Base-by-base conservation (phyloP, 306 rosid species). In the Bauhinia variegata region DNA sequence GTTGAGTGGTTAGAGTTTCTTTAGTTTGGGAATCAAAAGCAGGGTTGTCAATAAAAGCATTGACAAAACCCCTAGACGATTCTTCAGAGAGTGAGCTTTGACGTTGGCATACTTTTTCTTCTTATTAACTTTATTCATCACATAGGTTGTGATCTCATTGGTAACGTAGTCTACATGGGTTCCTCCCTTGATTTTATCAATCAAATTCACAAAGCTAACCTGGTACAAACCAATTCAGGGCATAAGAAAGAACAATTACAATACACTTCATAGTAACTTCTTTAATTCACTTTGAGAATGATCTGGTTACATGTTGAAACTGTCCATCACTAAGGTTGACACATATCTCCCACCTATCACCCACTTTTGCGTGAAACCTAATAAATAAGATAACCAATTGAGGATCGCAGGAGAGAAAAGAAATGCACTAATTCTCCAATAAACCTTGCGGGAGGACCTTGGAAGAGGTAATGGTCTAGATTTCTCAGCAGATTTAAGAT, bases 131-230 rank as follows among this genome's bases (percentile, higher is more conserved):
- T n/a, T n/a, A n/a, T n/a, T 87, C 93, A 64, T 58, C 61, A 85
- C 80, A 65, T 80, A 76, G 59, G 55, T 80, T 30, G 91, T 74
- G 30, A 85, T 82, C 73, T 85, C 87, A 64, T 65, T 78, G 0
- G 84, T 85, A 8, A 85, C 57, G 6, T 77, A 49, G 57, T 85
- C 87, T 10, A 85, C 91, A 72, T 85, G 91, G 55, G 91, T 85
- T 54, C 91, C 91, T 34, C 91, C 91, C 72, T 82, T 85, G 10
- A 75, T 85, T 30, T 85, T 85, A 4, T 87, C 79, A 63, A 85
- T 85, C 39, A 67, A 50, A 42, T 85, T 85, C 58, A 75, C 91
- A 68, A 85, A 85, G 84, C 91, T 85, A 64, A 85, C 91, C 87
- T 85, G 87, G 47, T 38, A 23, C 8, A 18, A 61, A 28, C 16